phyloP scores from a whole-genome alignment of 192 early-diverging fungal species.

The Coemansia sp. region DNA sequence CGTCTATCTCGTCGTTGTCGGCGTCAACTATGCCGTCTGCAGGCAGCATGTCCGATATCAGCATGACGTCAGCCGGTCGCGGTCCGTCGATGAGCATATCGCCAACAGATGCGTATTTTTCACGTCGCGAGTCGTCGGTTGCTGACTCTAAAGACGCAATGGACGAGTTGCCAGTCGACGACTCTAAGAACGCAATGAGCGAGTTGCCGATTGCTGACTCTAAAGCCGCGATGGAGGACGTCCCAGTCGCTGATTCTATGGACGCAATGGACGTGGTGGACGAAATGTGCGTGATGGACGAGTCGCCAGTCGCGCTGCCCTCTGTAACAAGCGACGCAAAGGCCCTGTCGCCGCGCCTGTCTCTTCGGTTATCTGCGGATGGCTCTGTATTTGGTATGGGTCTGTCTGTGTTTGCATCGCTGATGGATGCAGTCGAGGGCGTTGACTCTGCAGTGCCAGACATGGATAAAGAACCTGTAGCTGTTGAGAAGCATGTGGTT shows the following conservation, averaged over 20 bases:
- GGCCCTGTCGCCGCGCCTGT: conserved; percentile 23
- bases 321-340: too few relatives aligned
- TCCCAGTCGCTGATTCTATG: too few relatives aligned
- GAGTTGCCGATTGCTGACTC: too few relatives aligned
- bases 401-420: conserved; percentile 23
- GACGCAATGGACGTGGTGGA: too few relatives aligned
- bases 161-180: too few relatives aligned
- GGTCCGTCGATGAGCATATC: conserved; percentile 9
- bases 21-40: background rate
- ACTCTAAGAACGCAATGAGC: too few relatives aligned
- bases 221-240: too few relatives aligned
- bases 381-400: conserved; percentile 35
- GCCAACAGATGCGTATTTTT: background rate
- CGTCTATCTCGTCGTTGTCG: conserved; percentile 18
- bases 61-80: conserved; percentile 6
- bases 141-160: too few relatives aligned
- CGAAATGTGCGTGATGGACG: too few relatives aligned
- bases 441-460: background rate
- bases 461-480: background rate
- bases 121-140: too few relatives aligned
- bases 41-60: conserved; percentile 5
- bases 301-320: too few relatives aligned
- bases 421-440: conserved; percentile 3
- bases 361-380: conserved; percentile 37
- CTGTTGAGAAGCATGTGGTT: background rate